phyloP scores from a whole-genome alignment of 164 flowering plant genomes.

The Chloranthus sessilifolius region DNA sequence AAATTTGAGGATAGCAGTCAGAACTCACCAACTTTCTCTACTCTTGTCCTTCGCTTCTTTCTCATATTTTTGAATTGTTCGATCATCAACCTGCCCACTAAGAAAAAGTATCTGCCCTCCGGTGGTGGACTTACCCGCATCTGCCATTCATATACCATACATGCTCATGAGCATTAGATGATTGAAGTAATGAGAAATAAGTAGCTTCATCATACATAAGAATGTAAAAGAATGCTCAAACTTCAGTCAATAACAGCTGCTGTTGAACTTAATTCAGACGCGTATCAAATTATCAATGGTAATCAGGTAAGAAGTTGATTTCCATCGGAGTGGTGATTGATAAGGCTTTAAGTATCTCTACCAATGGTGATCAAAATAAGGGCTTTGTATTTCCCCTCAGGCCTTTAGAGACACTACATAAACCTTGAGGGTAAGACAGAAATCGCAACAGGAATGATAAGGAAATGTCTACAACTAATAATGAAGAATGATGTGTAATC shows the following conservation, averaged over 20 bases:
- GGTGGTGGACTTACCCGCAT: conserved; percentile 90
- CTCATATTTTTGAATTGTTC: conserved; percentile 91
- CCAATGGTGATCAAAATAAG: too few relatives aligned
- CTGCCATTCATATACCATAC: conserved; percentile 31
- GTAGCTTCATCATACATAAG: background rate
- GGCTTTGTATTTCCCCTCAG: too few relatives aligned
- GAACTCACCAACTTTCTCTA: conserved; percentile 88
- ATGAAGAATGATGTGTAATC: too few relatives aligned
- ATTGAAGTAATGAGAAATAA: background rate
- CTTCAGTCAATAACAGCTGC: too few relatives aligned
- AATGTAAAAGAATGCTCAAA: background rate
- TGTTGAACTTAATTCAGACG: too few relatives aligned
- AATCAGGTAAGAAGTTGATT: too few relatives aligned
- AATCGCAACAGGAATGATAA: too few relatives aligned
- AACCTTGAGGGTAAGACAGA: too few relatives aligned
- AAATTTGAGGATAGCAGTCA: conserved; percentile 19
- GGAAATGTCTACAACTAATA: conserved; percentile 13
- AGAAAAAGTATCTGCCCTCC: conserved; percentile 95
- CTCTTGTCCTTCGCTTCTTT: conserved; percentile 95
- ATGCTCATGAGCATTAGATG: background rate
- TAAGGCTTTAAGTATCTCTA: too few relatives aligned
- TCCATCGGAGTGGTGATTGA: too few relatives aligned
- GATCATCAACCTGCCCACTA: conserved; percentile 96
- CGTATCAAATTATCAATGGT: too few relatives aligned
- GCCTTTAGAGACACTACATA: too few relatives aligned